A percentile compares a stretch with the other conserved stretches of the same genome.
These are phyloP conservation scores for Boletellus deceptivus DNA, from an alignment of 1,284 basidiomycete genomes.

Conservation along the genomic window DNA sequence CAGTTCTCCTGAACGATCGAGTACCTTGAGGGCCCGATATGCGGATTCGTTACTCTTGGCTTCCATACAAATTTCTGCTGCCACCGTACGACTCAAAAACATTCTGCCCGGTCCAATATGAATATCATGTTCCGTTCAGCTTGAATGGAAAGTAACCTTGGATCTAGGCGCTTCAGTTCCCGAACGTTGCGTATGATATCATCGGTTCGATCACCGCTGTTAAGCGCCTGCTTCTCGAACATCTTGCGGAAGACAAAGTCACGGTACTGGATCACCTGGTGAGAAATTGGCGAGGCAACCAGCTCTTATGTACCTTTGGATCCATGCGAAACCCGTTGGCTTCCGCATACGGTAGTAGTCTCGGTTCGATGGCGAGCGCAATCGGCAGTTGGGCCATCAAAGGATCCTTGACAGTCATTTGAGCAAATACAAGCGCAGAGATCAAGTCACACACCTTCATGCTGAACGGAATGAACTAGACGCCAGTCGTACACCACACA, in stretches of 20 bases:
- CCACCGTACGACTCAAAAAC: constrained; percentile 76
- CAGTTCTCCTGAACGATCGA: constrained; percentile 60
- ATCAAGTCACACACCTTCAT: constrained; percentile 47
- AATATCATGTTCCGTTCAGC: constrained; percentile 8
- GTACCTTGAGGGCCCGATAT: constrained; percentile 61
- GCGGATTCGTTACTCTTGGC: constrained; percentile 63
- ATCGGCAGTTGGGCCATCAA: constrained; percentile 74
- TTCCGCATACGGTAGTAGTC: constrained; percentile 65
- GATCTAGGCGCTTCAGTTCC: constrained; percentile 63
- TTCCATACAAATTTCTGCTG: constrained; percentile 77
- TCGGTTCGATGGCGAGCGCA: constrained; percentile 69
- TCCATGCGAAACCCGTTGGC: constrained; percentile 75
- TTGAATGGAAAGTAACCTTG: constrained; percentile 41
- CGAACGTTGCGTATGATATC: constrained; percentile 66
- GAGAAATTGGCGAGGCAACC: constrained; percentile 13
- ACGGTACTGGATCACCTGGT: constrained; percentile 53
- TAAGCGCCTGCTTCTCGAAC: constrained; percentile 60
- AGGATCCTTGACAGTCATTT: constrained; percentile 51
- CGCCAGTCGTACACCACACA: constrained; percentile 17
- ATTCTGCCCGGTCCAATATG: constrained; percentile 44
- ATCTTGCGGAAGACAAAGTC: constrained; percentile 80
- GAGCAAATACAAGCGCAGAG: constrained; percentile 8
- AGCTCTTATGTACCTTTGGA: constrained; percentile 48
- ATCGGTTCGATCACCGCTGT: constrained; percentile 51
- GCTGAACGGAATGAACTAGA: constrained; percentile 72